Percentiles rank a stretch among this genome's conserved stretches.
Conservation (phyloP, 2,329 filamentous ascomycete species). For the Xylaria sp. region DNA sequence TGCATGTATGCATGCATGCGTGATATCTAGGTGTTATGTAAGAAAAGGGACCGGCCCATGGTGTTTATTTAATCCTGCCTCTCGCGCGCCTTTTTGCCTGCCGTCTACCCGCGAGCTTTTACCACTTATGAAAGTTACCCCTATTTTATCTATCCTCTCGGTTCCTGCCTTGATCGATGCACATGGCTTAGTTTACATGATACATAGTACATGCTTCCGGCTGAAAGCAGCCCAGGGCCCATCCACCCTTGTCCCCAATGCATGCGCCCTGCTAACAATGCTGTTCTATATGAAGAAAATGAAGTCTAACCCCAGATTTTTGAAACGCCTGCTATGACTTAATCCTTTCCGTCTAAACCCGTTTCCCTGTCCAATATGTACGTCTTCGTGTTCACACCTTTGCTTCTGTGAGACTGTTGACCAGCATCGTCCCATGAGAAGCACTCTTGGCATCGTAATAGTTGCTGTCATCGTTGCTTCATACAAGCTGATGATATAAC, state of each 20-base stretch:
- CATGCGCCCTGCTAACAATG: not conserved
- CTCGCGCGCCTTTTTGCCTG: not conserved
- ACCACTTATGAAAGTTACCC: not conserved
- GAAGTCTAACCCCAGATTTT: constrained; percentile 11
- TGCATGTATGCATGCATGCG: not conserved
- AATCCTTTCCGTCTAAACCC: no score
- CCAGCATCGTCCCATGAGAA: not conserved
- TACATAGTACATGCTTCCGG: not conserved
- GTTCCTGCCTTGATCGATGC: not conserved
- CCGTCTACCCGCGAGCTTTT: not conserved
- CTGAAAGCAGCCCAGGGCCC: not conserved
- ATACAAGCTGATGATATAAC: not conserved
- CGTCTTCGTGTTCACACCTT: not conserved
- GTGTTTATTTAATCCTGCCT: not conserved
- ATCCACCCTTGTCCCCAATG: not conserved
- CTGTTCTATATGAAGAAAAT: not conserved
- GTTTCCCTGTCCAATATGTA: not conserved
- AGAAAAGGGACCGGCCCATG: constrained; percentile 19
- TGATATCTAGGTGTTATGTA: constrained; percentile 5
- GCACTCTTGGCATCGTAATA: not conserved
- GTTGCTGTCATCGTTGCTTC: not conserved
- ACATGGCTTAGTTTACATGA: not conserved
- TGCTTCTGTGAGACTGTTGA: not conserved
- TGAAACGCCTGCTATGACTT: not conserved
- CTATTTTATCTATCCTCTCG: not conserved